Evolutionary conservation across 148 eudicot genomes (phyloP).

Genomic region (Persicaria tinctoria): DNA sequence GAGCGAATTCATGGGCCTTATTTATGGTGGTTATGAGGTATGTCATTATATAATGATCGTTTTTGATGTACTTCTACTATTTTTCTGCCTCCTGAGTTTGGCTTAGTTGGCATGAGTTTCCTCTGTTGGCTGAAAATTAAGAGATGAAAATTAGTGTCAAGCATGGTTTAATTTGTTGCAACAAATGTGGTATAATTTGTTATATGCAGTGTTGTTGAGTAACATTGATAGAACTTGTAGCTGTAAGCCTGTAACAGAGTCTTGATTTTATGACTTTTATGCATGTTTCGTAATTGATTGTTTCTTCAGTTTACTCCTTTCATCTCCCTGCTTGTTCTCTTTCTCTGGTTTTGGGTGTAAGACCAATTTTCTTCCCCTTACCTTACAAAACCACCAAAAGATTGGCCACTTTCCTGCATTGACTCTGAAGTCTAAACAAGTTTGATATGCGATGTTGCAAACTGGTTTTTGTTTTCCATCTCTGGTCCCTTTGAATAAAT

Average conservation of each 20-base stretch:
- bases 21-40: constrained; percentile 95
- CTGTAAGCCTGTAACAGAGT: neutral
- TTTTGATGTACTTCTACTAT: neutral
- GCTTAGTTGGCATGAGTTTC: neutral
- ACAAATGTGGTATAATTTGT: neutral
- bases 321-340: neutral
- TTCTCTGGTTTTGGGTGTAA: neutral
- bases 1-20: constrained; percentile 99
- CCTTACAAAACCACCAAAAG: neutral
- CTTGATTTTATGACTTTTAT: too few species aligned
- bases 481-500: neutral
- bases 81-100: neutral
- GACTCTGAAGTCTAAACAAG: neutral
- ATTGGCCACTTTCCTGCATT: neutral
- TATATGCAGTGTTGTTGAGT: neutral
- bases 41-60: neutral
- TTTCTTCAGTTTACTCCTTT: neutral
- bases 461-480: neutral
- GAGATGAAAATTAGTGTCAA: neutral
- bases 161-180: neutral
- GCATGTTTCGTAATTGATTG: too few species aligned
- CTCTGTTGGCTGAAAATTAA: neutral
- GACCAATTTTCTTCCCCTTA: neutral
- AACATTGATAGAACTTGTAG: neutral
- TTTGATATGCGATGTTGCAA: neutral